phyloP scores from a whole-genome alignment of 805 yeast species.

The Yarrowia porcina region DNA sequence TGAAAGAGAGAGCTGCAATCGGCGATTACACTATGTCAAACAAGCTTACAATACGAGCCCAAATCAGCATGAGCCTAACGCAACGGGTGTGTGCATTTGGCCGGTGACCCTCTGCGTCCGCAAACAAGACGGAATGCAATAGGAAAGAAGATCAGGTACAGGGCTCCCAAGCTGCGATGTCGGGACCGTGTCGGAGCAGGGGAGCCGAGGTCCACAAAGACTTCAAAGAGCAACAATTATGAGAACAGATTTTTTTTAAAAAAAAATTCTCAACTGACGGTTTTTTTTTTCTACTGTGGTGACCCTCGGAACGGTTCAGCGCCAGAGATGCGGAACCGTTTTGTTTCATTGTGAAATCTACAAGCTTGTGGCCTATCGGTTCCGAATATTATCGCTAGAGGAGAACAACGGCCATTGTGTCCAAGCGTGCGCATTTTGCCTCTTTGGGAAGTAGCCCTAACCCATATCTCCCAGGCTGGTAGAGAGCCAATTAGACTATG shows the following conservation, averaged over 20 bases:
- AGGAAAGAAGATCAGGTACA: slow-evolving; percentile 10
- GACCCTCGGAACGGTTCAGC: neutral
- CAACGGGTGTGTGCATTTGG: slow-evolving; percentile 7
- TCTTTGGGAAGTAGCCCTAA: neutral
- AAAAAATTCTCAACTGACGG: too few relatives aligned
- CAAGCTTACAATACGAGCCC: slow-evolving; percentile 12
- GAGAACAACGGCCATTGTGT: neutral
- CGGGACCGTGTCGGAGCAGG: neutral
- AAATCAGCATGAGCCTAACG: neutral
- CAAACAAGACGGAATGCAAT: slow-evolving; percentile 4
- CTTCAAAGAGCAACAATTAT: too few relatives aligned
- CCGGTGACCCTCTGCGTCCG: slow-evolving; percentile 9
- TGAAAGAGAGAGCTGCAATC: too few relatives aligned
- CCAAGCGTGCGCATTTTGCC: neutral
- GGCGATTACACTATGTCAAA: neutral
- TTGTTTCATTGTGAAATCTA: neutral
- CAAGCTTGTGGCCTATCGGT: neutral
- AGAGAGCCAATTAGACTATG: neutral
- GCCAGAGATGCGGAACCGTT: slow-evolving; percentile 13
- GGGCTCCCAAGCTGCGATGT: too few relatives aligned
- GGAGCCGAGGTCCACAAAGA: neutral
- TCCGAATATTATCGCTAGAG: neutral
- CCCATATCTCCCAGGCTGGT: neutral
- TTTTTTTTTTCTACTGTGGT: too few relatives aligned
- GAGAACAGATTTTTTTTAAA: too few relatives aligned